These are phyloP conservation scores for Stachybotrys echinatus DNA, from an alignment of 2,329 filamentous ascomycete genomes.

Conservation along the genomic window DNA sequence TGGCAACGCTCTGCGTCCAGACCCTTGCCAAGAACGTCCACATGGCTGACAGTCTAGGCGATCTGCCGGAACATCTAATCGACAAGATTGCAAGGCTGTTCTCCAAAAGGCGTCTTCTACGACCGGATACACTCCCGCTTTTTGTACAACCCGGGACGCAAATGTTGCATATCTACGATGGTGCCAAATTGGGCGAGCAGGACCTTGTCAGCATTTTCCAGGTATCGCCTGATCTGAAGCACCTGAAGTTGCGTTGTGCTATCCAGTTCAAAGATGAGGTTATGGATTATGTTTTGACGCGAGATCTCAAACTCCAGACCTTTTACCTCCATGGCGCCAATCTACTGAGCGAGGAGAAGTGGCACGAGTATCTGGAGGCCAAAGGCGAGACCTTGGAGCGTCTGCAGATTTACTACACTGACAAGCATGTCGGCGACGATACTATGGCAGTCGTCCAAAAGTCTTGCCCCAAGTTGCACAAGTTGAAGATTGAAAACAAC, in stretches of 20 bases:
- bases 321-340: conserved; percentile 82
- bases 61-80: conserved; percentile 48
- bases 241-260: conserved; percentile 74
- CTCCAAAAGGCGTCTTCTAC: conserved; percentile 54
- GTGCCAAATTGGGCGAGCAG: conserved; percentile 60
- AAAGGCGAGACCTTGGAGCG: conserved; percentile 61
- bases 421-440: conserved; percentile 73
- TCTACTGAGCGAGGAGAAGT: conserved; percentile 70
- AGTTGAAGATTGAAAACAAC: conserved; percentile 78
- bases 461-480: conserved; percentile 62
- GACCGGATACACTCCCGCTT: conserved; percentile 47
- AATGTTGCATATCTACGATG: conserved; percentile 52
- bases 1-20: conserved; percentile 61
- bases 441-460: conserved; percentile 56
- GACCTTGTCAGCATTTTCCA: conserved; percentile 81
- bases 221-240: conserved; percentile 61
- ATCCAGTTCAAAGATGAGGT: conserved; percentile 86
- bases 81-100: conserved; percentile 57
- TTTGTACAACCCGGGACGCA: conserved; percentile 50
- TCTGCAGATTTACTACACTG: conserved; percentile 78
- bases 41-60: conserved; percentile 56
- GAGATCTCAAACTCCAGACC: conserved; percentile 61
- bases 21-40: conserved; percentile 58
- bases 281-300: conserved; percentile 73
- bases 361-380: conserved; percentile 62